Evolutionary conservation across 345 rosid genomes (phyloP).

Genomic region (Psidium friedrichsthalianum): DNA sequence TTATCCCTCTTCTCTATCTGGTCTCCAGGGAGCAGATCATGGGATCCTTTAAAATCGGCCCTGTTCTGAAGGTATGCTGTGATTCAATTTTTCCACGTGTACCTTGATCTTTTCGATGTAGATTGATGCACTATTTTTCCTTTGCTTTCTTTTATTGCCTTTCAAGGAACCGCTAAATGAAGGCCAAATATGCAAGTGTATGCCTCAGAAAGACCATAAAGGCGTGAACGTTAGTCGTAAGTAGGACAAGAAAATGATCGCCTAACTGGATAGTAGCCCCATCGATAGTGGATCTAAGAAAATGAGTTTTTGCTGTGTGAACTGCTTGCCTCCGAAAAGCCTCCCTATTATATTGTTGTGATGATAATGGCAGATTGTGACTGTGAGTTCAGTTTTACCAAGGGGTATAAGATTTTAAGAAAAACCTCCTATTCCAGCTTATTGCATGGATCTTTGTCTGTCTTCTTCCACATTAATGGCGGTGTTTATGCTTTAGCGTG

Average conservation of each 20-base stretch:
- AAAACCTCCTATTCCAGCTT: background rate
- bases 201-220: background rate
- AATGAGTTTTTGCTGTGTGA: background rate
- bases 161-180: background rate
- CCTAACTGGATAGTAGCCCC: background rate
- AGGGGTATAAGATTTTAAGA: background rate
- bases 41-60: slow-evolving; percentile 80
- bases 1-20: slow-evolving; percentile 72
- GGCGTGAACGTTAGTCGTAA: background rate
- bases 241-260: background rate
- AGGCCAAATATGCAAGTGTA: background rate
- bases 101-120: background rate
- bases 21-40: slow-evolving; percentile 79
- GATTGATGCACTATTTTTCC: background rate
- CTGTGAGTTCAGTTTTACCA: background rate
- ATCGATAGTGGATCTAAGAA: background rate
- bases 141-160: background rate
- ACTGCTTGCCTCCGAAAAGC: background rate
- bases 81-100: background rate
- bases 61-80: slow-evolving; percentile 41
- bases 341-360: background rate
- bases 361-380: background rate
- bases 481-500: background rate
- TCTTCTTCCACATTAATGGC: background rate
- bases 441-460: background rate